Evolutionary conservation across 495 filamentous ascomycete species (phyloP), one percentile per base, ranked within the genome.

Genomic region (Extremus antarcticus): DNA sequence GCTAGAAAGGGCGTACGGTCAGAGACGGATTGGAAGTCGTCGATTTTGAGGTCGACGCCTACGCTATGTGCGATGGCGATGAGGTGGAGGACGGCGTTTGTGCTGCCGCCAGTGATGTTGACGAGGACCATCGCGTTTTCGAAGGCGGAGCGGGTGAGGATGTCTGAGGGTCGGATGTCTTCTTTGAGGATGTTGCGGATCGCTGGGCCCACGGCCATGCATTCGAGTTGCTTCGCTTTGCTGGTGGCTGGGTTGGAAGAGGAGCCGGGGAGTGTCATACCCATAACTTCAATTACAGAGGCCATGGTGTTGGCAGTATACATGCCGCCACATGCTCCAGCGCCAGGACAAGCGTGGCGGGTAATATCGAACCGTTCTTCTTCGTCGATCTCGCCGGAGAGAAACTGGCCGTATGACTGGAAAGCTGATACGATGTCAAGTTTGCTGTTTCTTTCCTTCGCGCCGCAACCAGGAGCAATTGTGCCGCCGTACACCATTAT

Each of bases 291-390:
- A 59, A 96, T 94, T n/a, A 90, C 90, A 3, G 85, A 85, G 45
- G 92, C 92, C 90, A 98, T 94, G 48, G 92, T 98, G 77, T 98
- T 98, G 52, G 92, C 92, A 17, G 92, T 98, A 75, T 98, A 98
- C 92, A 98, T 98, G 56, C 92, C 92, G 65, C 92, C 92, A 66
- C 92, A 98, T 19, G 94, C 92, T 57, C 92, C 92, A 57, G 84
- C 77, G 45, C 92, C 92, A 40, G 91, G 91, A 70, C 91, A 96
- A 32, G 92, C 92, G 70, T 97, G 76, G 53, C 91, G 80, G 66
- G 96, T 95, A 66, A 97, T 91, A 69, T 98, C 92, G 65, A 86
- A 91, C 23, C 92, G 83, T 69, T 87, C 75, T 63, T 90, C 83
- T 75, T 98, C 92, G 62, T 76, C 82, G 67, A 97, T 96, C 63